Percentiles rank a stretch among this genome's conserved stretches.
These are phyloP conservation scores for Bimuria novae-zelandiae DNA, from an alignment of 2,329 filamentous ascomycete genomes.

Conservation along the genomic window DNA sequence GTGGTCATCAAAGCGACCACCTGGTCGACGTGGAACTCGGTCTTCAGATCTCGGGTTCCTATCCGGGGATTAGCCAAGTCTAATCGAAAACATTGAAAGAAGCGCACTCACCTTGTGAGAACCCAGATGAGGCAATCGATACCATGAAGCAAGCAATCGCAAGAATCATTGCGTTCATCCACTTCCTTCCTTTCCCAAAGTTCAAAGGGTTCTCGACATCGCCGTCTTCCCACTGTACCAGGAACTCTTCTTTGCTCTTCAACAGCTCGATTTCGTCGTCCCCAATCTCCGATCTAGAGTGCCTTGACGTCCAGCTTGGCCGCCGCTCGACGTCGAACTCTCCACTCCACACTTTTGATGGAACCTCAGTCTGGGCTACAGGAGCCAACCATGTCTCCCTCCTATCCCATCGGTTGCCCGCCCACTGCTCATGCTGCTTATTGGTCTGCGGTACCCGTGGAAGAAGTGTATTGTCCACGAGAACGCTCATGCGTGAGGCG, in stretches of 20 bases:
- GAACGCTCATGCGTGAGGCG: constrained; percentile 23
- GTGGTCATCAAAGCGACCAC: constrained; percentile 31
- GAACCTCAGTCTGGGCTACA: constrained; percentile 7
- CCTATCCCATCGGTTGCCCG: constrained; percentile 11
- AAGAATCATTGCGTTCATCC: constrained; percentile 35
- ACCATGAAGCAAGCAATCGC: constrained; percentile 37
- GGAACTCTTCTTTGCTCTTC: constrained; percentile 9
- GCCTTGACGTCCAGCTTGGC: constrained; percentile 19
- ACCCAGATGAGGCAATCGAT: constrained; percentile 29
- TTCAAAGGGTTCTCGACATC: constrained; percentile 62
- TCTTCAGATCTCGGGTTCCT: constrained; percentile 32
- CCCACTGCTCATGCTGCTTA: constrained; percentile 18
- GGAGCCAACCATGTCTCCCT: constrained; percentile 23
- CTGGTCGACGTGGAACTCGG: constrained; percentile 28
- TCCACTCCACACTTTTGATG: constrained; percentile 17
- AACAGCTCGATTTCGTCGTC: neutral
- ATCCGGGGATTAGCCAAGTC: neutral
- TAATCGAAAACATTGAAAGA: neutral
- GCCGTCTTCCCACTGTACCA: constrained; percentile 62
- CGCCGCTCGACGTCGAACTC: constrained; percentile 25
- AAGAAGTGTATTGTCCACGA: constrained; percentile 22
- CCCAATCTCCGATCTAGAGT: neutral
- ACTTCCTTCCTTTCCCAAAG: constrained; percentile 50
- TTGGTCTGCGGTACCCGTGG: constrained; percentile 11
- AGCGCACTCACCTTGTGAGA: constrained; percentile 25